Percentiles rank a stretch among this genome's conserved stretches.
Evolutionary conservation across 495 filamentous ascomycete genomes (phyloP).

Genomic region (Patellaria atrata): DNA sequence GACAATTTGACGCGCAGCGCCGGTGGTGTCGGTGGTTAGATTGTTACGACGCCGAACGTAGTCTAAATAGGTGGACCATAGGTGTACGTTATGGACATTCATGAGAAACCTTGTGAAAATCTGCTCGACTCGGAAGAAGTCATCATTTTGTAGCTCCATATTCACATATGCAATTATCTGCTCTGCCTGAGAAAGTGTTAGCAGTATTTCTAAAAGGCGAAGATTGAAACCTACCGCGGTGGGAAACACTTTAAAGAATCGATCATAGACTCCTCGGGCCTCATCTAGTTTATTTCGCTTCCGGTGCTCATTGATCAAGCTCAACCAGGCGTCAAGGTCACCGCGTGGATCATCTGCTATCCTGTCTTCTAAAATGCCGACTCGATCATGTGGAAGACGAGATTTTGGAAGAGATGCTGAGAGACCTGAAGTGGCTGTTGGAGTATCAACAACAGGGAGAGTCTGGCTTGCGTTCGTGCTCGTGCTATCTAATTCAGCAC

Average conservation of each 20-base stretch:
- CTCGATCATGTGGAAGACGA: conserved; percentile 58
- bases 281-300: conserved; percentile 69
- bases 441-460: conserved; percentile 4
- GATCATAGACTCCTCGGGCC: conserved; percentile 64
- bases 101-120: conserved; percentile 67
- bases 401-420: conserved; percentile 28
- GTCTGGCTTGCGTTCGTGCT: neutral
- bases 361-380: conserved; percentile 78
- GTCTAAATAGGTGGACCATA: conserved; percentile 90
- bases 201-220: conserved; percentile 7
- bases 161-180: conserved; percentile 73
- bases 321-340: conserved; percentile 79
- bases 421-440: conserved; percentile 20
- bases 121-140: conserved; percentile 58
- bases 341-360: conserved; percentile 83
- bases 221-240: conserved; percentile 55
- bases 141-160: conserved; percentile 75
- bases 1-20: conserved; percentile 58
- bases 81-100: conserved; percentile 57
- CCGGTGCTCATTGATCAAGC: conserved; percentile 72
- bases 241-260: conserved; percentile 77
- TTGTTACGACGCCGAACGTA: conserved; percentile 88
- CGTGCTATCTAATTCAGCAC: no score
- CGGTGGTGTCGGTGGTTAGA: conserved; percentile 62
- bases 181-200: conserved; percentile 49